Conservation (phyloP, 495 filamentous ascomycete genomes). For the Neurospora sp. region DNA sequence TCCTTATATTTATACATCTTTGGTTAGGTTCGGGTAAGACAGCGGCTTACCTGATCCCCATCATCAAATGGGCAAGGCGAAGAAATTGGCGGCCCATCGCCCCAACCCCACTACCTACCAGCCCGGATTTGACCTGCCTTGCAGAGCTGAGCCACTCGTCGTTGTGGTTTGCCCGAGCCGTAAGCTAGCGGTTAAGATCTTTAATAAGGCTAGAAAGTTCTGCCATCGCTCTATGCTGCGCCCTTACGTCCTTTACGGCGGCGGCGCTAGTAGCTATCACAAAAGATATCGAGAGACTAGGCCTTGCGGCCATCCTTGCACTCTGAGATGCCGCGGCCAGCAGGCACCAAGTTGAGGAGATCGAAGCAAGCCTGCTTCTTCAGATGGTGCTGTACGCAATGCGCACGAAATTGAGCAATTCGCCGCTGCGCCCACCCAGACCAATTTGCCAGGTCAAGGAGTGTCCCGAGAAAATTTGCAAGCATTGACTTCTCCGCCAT, state of each 20-base stretch:
- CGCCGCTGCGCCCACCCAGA: background rate
- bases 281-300: constrained; percentile 34
- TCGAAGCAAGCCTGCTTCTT: constrained; percentile 68
- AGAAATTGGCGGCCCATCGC: constrained; percentile 42
- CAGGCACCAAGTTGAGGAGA: constrained; percentile 53
- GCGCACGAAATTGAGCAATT: background rate
- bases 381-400: background rate
- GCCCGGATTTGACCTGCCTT: constrained; percentile 32
- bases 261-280: constrained; percentile 46
- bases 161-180: constrained; percentile 75
- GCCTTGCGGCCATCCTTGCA: constrained; percentile 33
- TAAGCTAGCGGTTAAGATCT: constrained; percentile 87
- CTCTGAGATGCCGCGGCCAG: constrained; percentile 44
- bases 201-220: constrained; percentile 29
- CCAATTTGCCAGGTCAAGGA: background rate
- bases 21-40: no score
- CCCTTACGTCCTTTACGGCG: constrained; percentile 69
- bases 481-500: constrained; percentile 45
- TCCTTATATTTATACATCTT: no score
- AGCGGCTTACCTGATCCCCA: no score
- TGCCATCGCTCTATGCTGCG: constrained; percentile 17
- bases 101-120: constrained; percentile 42
- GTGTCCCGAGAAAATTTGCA: background rate
- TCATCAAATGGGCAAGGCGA: no score
- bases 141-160: constrained; percentile 77